Evolutionary conservation across 257 asterid species (phyloP).

Genomic region (Solanum tarijense): DNA sequence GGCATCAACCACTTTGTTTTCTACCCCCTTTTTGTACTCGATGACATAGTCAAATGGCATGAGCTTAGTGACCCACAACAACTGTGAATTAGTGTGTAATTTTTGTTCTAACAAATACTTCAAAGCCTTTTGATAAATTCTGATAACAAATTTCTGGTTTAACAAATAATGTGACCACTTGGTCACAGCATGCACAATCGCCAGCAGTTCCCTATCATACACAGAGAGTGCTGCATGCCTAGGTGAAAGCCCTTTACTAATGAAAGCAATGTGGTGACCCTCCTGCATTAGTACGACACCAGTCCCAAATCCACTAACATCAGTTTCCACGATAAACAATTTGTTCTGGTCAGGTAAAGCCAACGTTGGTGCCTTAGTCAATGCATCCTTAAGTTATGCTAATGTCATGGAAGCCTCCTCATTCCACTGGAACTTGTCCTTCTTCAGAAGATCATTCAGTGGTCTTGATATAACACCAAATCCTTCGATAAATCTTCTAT

Average conservation of each 20-base stretch:
- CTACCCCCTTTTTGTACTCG: background rate
- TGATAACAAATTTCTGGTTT: background rate
- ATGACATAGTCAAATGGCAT: background rate
- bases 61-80: too few relatives aligned
- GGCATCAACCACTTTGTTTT: background rate
- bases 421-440: background rate
- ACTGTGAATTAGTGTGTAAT: background rate
- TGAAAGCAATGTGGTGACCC: too few relatives aligned
- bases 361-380: background rate
- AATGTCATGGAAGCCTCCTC: background rate
- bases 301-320: background rate
- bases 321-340: too few relatives aligned
- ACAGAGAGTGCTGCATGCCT: too few relatives aligned
- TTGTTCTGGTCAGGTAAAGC: background rate
- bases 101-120: background rate
- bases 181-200: background rate
- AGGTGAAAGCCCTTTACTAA: background rate
- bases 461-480: background rate
- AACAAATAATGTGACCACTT: background rate
- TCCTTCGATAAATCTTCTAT: background rate
- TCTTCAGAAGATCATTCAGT: background rate
- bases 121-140: background rate
- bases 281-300: background rate
- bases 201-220: background rate
- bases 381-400: background rate